phyloP scores from a whole-genome alignment of 306 rosid species.

The Prunus kanzakura region DNA sequence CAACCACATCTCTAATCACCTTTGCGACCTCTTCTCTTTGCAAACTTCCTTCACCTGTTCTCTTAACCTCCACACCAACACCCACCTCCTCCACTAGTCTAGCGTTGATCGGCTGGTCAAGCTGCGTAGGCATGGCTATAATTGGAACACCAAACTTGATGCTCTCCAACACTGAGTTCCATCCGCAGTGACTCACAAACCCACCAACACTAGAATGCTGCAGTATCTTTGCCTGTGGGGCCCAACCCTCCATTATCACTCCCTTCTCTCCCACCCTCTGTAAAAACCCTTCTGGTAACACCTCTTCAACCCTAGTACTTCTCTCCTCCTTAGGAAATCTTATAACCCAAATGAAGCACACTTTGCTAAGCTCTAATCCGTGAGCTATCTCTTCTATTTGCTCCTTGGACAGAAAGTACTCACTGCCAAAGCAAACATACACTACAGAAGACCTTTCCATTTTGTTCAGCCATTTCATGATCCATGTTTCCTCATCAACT shows the following conservation, averaged over 20 bases:
- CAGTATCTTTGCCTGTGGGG: conserved; percentile 25
- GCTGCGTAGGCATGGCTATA: conserved; percentile 20
- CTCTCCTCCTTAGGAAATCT: conserved; percentile 14
- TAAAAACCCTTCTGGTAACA: conserved; percentile 16
- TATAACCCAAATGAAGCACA: conserved; percentile 22
- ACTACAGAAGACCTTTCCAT: conserved; percentile 20
- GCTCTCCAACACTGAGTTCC: conserved; percentile 36
- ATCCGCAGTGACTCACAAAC: conserved; percentile 39
- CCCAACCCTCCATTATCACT: conserved; percentile 20
- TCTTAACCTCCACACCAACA: conserved; percentile 20
- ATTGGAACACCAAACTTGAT: conserved; percentile 23
- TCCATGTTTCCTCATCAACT: background rate
- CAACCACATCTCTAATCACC: conserved; percentile 15
- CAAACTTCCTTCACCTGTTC: background rate
- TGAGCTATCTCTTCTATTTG: conserved; percentile 22
- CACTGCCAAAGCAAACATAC: conserved; percentile 30
- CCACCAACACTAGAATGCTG: conserved; percentile 22
- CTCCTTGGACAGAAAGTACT: conserved; percentile 18
- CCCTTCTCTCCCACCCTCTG: conserved; percentile 16
- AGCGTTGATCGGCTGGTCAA: conserved; percentile 27
- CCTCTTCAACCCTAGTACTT: background rate
- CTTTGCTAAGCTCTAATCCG: conserved; percentile 22
- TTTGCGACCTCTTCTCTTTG: conserved; percentile 6
- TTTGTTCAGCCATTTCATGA: conserved; percentile 13
- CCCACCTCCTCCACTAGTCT: conserved; percentile 15